Evolutionary conservation across 2,329 filamentous ascomycete genomes (phyloP).

Genomic region (Cryphonectria parasitica): DNA sequence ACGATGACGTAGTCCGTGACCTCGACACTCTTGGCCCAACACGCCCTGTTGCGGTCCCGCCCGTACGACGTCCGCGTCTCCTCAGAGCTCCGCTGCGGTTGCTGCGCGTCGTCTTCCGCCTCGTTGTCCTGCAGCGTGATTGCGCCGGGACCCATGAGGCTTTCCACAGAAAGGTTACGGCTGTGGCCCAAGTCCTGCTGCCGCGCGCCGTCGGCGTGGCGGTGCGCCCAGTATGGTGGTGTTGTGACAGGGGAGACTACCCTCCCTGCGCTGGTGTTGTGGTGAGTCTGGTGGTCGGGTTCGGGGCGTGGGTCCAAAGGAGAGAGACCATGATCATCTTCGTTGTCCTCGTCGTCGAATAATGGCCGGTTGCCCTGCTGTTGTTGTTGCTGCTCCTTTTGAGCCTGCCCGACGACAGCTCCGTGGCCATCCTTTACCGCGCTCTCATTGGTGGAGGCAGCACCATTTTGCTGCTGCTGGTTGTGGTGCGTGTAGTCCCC

Average conservation of each 20-base stretch:
- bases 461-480: not conserved
- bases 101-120: constrained; percentile 47
- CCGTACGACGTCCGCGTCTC: constrained; percentile 31
- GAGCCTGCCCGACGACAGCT: not conserved
- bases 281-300: constrained; percentile 12
- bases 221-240: constrained; percentile 51
- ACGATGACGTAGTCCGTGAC: constrained; percentile 62
- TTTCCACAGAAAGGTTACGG: constrained; percentile 53
- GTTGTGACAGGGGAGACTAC: constrained; percentile 37
- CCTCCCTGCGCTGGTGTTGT: constrained; percentile 21
- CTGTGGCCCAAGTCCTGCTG: constrained; percentile 39
- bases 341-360: constrained; percentile 5
- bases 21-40: constrained; percentile 67
- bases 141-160: constrained; percentile 52
- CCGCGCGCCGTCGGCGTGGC: constrained; percentile 36
- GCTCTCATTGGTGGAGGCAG: not conserved
- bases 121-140: constrained; percentile 69
- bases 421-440: not conserved
- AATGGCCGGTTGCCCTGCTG: not conserved
- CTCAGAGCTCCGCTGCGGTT: constrained; percentile 18
- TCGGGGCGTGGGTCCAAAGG: constrained; percentile 19
- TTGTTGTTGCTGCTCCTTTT: not conserved
- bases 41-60: constrained; percentile 56
- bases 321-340: constrained; percentile 10
- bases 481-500: constrained; percentile 22